Conservation (phyloP, 1,139 yeast species). For the Neolecta irregularis region DNA sequence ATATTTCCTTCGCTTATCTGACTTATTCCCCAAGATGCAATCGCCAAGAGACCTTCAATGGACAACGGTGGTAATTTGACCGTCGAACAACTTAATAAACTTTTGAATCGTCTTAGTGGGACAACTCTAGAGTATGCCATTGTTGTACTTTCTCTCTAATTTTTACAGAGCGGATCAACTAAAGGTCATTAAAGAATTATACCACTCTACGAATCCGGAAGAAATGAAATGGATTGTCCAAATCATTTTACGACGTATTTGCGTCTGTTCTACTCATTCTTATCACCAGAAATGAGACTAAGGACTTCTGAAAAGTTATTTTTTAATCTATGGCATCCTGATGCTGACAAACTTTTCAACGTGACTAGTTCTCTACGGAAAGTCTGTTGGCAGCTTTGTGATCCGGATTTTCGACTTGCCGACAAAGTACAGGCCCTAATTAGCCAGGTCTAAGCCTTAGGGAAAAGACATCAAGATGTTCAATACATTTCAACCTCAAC, state of each 20-base stretch:
- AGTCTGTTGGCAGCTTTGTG: slow-evolving; percentile 44
- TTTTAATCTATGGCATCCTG: slow-evolving; percentile 63
- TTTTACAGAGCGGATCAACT: slow-evolving; percentile 20
- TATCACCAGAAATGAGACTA: slow-evolving; percentile 20
- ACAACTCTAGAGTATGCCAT: slow-evolving; percentile 12
- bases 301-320: slow-evolving; percentile 49
- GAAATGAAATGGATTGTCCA: slow-evolving; percentile 61
- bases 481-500: slow-evolving; percentile 38
- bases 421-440: no score
- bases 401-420: slow-evolving; percentile 33
- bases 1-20: not conserved
- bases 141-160: not conserved
- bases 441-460: no score
- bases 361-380: slow-evolving; percentile 52
- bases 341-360: slow-evolving; percentile 48
- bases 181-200: slow-evolving; percentile 33
- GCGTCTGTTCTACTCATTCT: not conserved
- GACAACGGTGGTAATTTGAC: slow-evolving; percentile 28
- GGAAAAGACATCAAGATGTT: slow-evolving; percentile 25
- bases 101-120: slow-evolving; percentile 37
- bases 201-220: slow-evolving; percentile 41
- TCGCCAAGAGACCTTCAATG: slow-evolving; percentile 28
- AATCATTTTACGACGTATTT: slow-evolving; percentile 43
- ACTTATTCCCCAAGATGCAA: slow-evolving; percentile 17
- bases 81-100: slow-evolving; percentile 41